Conservation (phyloP, 2,329 filamentous ascomycete genomes). For the Huntiella omanensis region DNA sequence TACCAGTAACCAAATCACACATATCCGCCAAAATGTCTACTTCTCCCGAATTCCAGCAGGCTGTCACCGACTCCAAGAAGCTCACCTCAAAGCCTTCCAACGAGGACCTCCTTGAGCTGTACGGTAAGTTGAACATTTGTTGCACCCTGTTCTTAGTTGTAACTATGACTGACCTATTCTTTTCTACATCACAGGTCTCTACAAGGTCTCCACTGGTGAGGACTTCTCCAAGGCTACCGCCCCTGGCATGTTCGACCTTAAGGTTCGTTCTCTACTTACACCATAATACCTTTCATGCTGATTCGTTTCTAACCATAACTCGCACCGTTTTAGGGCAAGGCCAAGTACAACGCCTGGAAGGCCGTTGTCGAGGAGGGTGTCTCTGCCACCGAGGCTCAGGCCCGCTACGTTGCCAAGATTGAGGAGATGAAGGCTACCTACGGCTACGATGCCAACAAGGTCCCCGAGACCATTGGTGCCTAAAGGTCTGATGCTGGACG, state of each 20-base stretch:
- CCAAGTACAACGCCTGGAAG: slow-evolving; percentile 65
- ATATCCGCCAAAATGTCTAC: slow-evolving; percentile 21
- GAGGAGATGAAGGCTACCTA: slow-evolving; percentile 52
- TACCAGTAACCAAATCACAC: slow-evolving; percentile 4
- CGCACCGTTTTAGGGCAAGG: slow-evolving; percentile 41
- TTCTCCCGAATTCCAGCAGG: slow-evolving; percentile 33
- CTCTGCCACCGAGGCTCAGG: slow-evolving; percentile 49
- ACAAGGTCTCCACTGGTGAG: slow-evolving; percentile 38
- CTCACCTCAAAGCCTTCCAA: slow-evolving; percentile 44
- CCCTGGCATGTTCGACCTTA: slow-evolving; percentile 53
- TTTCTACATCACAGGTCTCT: slow-evolving; percentile 26
- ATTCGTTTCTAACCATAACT: slow-evolving; percentile 10
- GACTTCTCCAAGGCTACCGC: slow-evolving; percentile 34
- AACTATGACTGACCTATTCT: neutral
- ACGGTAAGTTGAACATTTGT: slow-evolving; percentile 25
- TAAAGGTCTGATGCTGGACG: slow-evolving; percentile 10
- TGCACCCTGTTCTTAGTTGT: neutral
- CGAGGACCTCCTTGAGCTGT: slow-evolving; percentile 45
- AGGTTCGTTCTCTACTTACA: slow-evolving; percentile 37
- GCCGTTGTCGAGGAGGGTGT: slow-evolving; percentile 44
- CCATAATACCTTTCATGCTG: slow-evolving; percentile 54
- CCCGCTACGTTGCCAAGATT: slow-evolving; percentile 55
- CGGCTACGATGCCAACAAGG: slow-evolving; percentile 47
- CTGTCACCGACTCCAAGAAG: slow-evolving; percentile 46
- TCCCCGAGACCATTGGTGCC: slow-evolving; percentile 34